Evolutionary conservation across 106 monocot species (phyloP).

Genomic region (Chionographis japonica): DNA sequence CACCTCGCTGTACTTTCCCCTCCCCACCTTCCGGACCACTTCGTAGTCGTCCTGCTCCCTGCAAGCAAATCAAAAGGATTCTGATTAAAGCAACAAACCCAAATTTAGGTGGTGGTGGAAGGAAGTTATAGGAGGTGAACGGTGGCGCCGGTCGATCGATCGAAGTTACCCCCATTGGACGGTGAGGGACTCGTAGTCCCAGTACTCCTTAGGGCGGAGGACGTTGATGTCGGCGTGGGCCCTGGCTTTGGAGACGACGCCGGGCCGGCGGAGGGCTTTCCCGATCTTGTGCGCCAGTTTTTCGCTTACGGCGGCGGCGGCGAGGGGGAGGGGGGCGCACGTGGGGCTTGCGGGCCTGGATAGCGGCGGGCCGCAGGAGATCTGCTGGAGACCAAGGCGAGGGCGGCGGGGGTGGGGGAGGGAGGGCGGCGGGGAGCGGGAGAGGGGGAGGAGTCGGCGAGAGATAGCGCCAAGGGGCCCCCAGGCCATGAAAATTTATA

Average conservation of each 20-base stretch:
- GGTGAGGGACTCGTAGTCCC: constrained; percentile 73
- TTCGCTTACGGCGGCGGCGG: constrained; percentile 23
- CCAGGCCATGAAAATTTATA: constrained; percentile 38
- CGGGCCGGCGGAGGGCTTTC: constrained; percentile 55
- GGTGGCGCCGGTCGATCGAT: neutral
- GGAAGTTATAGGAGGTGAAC: no score
- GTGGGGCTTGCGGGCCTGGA: neutral
- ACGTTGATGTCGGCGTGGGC: constrained; percentile 56
- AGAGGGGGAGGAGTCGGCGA: neutral
- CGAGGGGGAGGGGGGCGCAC: neutral
- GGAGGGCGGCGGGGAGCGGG: neutral
- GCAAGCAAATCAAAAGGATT: neutral
- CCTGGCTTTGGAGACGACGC: constrained; percentile 54
- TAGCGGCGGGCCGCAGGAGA: constrained; percentile 2
- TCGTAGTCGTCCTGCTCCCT: constrained; percentile 96
- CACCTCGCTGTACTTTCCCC: constrained; percentile 84
- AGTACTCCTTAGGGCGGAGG: constrained; percentile 53
- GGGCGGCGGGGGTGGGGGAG: constrained; percentile 2
- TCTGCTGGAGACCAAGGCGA: neutral
- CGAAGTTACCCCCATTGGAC: constrained; percentile 67
- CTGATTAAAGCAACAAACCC: neutral
- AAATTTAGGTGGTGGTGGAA: neutral
- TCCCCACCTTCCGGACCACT: constrained; percentile 83
- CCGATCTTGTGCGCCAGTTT: constrained; percentile 64
- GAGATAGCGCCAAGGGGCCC: constrained; percentile 14